Base-by-base conservation (phyloP, 179 eudicot genomes). In the Beta lomatogona region DNA sequence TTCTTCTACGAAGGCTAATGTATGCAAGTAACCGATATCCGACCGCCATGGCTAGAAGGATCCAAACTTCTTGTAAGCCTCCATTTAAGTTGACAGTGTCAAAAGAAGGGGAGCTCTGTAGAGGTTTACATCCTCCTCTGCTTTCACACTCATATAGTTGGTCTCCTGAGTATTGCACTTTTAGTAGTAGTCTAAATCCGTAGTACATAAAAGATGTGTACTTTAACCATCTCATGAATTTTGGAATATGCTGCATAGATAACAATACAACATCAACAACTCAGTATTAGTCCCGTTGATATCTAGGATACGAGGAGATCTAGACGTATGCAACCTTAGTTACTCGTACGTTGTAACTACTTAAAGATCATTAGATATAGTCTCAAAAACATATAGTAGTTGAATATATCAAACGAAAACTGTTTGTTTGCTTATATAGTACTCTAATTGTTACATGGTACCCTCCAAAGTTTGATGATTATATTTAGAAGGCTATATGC, bases 61-160 rank as follows among this genome's bases (percentile, higher is more conserved):
- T 75, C 99, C 99, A 97, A 77, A 97, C 97, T 90, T 97, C 99
- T 80, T 89, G 72, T 58, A 93, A 80, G 12, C 98, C 97, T n/a
- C 99, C 97, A 46, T 83, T 86, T 74, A 97, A 88, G 80, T 89
- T 86, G 1, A 97, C 89, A 0, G 97, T 93, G 85, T 92, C 97
- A 41, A 97, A 94, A 4, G 99, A 93, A 45, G 99, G 98, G 0
- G 99, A 94, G 82, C 91, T 97, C 83, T 97, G 99, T 76, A 97
- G 68, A 12, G 79, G 79, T 77, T 89, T 85, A 83, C 99, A 97
- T 21, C 98, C 99, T 36, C 89, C 90, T 71, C 69, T 76, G 91
- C 95, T 92, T 80, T 85, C 92, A 15, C 99, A 96, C 53, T 96
- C 98, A 18, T 91, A 96, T 28, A 91, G 61, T 75, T 93, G 84